Base-by-base conservation (phyloP, 2,329 filamentous ascomycete genomes). In the Ophioceras dolichostomum region DNA sequence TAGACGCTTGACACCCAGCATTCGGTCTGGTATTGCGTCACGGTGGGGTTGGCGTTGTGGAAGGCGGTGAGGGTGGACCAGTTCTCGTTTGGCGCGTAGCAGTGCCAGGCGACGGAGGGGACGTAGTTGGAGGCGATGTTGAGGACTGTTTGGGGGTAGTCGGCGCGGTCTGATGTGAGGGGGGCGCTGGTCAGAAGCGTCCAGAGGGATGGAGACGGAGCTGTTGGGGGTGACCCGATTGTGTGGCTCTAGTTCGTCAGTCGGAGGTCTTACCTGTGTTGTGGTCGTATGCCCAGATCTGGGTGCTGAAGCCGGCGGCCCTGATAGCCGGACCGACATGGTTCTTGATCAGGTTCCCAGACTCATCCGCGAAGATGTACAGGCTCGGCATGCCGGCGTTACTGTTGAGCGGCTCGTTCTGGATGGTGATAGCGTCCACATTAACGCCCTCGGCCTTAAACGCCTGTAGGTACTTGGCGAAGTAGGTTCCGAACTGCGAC, bases 1-100 rank as follows among this genome's bases (percentile, higher is more conserved):
- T 44, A 43, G 21, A 48, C 46, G 1, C 54, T 52, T 3, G 54
- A 55, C 2, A 55, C 61, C 51, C 60, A 65, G 50, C 65, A 68
- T 46, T 68, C 64, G 10, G 64, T 67, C 64, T 67, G 66, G 51
- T 64, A 65, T 44, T 68, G 63, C 17, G 54, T 51, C 6, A 52
- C 56, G 34, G 43, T 39, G 0, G 62, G 61, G 47, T 61, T 60
- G 18, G 46, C 43, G 39, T 57, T 50, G 44, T 65, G 57, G 47
- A 67, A 66, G 42, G 46, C 44, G 5, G 52, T 57, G 14, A 64
- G 46, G 5, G 57, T 54, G 18, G 41, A 42, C 60, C 60, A 63
- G 46, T 59, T 44, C 22, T 52, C 46, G 42, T 51, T 45, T 14
- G 43, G 39, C 13, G 59, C 55, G 41, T 64, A 63, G 50, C 60